phyloP scores from a whole-genome alignment of 768 basidiomycete species.

The Basidioascus undulatus region DNA sequence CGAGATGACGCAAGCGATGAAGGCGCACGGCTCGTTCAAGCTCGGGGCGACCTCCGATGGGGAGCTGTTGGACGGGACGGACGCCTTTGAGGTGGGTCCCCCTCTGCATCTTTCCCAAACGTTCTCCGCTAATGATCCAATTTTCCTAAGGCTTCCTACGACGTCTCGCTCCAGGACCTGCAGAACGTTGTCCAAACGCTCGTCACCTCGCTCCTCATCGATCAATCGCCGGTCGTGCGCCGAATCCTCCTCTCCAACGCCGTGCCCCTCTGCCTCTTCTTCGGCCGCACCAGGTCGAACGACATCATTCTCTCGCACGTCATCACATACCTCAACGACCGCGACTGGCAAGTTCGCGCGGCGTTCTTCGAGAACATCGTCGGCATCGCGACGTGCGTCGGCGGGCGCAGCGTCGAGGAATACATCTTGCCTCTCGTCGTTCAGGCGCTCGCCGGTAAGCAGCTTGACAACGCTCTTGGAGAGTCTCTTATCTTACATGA shows the following conservation, averaged over 20 bases:
- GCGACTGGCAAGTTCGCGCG: slow-evolving; percentile 59
- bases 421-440: slow-evolving; percentile 94
- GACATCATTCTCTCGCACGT: slow-evolving; percentile 77
- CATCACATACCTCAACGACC: slow-evolving; percentile 62
- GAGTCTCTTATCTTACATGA: not conserved
- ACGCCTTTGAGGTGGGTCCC: slow-evolving; percentile 44
- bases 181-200: slow-evolving; percentile 56
- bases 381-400: slow-evolving; percentile 82
- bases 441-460: slow-evolving; percentile 70
- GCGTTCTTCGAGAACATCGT: slow-evolving; percentile 92
- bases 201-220: slow-evolving; percentile 50
- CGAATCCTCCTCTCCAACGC: slow-evolving; percentile 71
- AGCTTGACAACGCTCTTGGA: not conserved
- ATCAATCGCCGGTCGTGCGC: slow-evolving; percentile 70
- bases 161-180: slow-evolving; percentile 60
- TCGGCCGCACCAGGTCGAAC: slow-evolving; percentile 78
- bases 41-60: slow-evolving; percentile 42
- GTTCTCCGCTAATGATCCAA: too few species aligned
- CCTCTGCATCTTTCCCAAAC: not conserved
- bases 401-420: slow-evolving; percentile 72
- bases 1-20: slow-evolving; percentile 79
- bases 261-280: slow-evolving; percentile 70
- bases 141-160: slow-evolving; percentile 54
- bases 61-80: slow-evolving; percentile 36
- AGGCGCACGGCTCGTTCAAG: slow-evolving; percentile 52